Percentiles rank a stretch among this genome's conserved stretches.
Evolutionary conservation across 2,329 filamentous ascomycete genomes (phyloP).

Genomic region (Colletotrichum phormii): DNA sequence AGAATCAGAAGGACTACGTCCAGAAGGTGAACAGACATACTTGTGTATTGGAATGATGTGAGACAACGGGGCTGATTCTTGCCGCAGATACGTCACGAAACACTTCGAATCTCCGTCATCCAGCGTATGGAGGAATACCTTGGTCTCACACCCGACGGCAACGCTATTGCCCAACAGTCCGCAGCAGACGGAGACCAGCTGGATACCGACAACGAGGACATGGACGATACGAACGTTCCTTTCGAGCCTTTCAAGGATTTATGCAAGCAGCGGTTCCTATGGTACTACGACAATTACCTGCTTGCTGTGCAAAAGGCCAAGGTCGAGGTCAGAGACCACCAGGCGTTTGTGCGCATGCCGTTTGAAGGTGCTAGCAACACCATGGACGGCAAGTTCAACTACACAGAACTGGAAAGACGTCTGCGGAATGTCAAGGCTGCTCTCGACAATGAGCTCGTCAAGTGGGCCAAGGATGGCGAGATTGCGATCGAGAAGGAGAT

Average conservation of each 20-base stretch:
- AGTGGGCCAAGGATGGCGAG: constrained; percentile 79
- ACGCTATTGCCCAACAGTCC: constrained; percentile 48
- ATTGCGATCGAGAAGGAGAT: constrained; percentile 72
- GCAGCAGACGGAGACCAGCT: constrained; percentile 50
- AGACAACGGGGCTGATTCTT: constrained; percentile 37
- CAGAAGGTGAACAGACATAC: constrained; percentile 72
- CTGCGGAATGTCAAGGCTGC: constrained; percentile 75
- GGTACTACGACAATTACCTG: constrained; percentile 94
- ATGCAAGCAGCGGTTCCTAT: constrained; percentile 90
- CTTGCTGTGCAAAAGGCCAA: constrained; percentile 75
- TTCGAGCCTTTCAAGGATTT: constrained; percentile 93
- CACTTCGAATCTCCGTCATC: constrained; percentile 86
- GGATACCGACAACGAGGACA: constrained; percentile 61
- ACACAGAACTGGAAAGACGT: constrained; percentile 77
- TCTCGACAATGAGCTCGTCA: constrained; percentile 76
- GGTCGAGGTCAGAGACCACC: constrained; percentile 71
- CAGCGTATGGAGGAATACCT: constrained; percentile 86
- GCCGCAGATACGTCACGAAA: constrained; percentile 87
- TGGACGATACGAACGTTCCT: constrained; percentile 65
- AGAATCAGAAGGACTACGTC: constrained; percentile 79
- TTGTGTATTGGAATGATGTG: not conserved
- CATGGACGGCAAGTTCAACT: constrained; percentile 91
- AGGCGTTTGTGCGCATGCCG: constrained; percentile 82
- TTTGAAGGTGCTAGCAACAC: constrained; percentile 83
- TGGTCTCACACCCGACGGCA: constrained; percentile 68